These are phyloP conservation scores for Ormosia semicastrata DNA, from an alignment of 306 rosid genomes.

Conservation along the genomic window DNA sequence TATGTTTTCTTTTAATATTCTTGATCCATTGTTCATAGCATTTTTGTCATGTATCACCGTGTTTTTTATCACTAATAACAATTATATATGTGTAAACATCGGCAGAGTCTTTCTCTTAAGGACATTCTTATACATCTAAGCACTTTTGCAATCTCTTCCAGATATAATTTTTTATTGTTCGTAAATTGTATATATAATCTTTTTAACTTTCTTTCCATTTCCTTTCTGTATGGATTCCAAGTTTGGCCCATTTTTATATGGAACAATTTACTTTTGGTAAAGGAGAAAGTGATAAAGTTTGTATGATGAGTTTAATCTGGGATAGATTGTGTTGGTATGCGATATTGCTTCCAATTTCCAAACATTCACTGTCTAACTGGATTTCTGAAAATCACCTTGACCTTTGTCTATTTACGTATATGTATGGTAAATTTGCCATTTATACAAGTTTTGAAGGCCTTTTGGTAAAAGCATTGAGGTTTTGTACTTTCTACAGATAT, in stretches of 20 bases:
- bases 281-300: background rate
- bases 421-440: conserved; percentile 9
- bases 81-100: background rate
- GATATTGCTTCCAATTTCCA: background rate
- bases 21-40: background rate
- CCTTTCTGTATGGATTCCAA: background rate
- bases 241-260: background rate
- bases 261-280: background rate
- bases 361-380: background rate
- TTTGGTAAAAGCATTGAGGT: background rate
- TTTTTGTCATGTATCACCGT: background rate
- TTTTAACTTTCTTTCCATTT: background rate
- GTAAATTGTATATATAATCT: background rate
- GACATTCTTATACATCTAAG: background rate
- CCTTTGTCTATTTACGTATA: background rate
- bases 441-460: background rate
- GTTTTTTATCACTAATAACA: background rate
- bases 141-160: background rate
- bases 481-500: background rate
- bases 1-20: background rate
- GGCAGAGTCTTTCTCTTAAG: background rate
- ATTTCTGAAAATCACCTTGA: background rate
- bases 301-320: background rate
- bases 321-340: background rate
- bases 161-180: background rate